phyloP scores from a whole-genome alignment of 768 basidiomycete genomes.

The Lactifluus hygrophoroides region DNA sequence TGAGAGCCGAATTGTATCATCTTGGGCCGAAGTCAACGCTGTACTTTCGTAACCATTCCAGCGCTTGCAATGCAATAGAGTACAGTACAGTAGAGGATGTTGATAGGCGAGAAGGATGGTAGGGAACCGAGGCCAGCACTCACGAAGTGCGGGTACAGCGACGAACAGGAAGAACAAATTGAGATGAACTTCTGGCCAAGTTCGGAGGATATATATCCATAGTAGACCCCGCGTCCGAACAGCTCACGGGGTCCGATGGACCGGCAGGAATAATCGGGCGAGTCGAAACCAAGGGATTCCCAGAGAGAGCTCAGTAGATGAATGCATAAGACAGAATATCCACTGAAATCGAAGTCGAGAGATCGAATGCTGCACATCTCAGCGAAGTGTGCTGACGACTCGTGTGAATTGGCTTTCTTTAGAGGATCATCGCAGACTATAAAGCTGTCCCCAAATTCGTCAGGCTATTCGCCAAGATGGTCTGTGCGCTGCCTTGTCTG shows the following conservation, averaged over 20 bases:
- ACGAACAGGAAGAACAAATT: background rate
- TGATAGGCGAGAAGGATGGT: background rate
- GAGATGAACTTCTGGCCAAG: conserved; percentile 5
- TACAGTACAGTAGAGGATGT: background rate
- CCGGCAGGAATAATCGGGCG: background rate
- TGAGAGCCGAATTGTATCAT: background rate
- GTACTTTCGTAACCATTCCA: background rate
- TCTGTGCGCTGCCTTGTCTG: background rate
- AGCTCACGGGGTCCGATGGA: background rate
- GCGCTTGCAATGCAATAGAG: background rate
- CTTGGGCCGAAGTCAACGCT: background rate
- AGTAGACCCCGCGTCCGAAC: background rate
- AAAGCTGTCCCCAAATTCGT: background rate
- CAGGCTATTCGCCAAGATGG: conserved; percentile 3
- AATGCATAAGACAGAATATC: background rate
- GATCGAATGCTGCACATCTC: background rate
- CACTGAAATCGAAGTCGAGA: background rate
- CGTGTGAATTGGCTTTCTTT: background rate
- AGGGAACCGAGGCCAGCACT: background rate
- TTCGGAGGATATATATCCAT: conserved; percentile 2
- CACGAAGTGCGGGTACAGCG: background rate
- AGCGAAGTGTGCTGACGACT: background rate
- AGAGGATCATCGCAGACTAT: background rate
- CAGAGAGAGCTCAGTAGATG: background rate
- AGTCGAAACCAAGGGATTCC: background rate